Evolutionary conservation across 163 green algal genomes (phyloP).

Genomic region (Chloromonas sp.): DNA sequence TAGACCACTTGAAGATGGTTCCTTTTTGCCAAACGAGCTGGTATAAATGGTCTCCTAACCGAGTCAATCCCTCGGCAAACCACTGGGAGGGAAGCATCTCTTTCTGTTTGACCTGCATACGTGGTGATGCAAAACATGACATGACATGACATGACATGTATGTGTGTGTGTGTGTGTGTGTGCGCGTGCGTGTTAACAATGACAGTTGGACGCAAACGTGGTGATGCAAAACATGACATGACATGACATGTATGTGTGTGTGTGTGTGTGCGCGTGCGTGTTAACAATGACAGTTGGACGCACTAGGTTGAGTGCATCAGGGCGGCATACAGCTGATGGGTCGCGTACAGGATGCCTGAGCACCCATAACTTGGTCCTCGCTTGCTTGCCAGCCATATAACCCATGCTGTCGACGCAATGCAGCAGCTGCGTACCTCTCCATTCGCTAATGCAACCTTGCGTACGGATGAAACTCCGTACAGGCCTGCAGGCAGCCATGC

Average conservation of each 20-base stretch:
- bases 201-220: not conserved
- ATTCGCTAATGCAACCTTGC: not conserved
- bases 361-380: too few relatives aligned
- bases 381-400: too few relatives aligned
- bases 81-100: conserved; percentile 32
- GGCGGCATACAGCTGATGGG: too few relatives aligned
- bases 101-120: conserved; percentile 11
- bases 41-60: conserved; percentile 56
- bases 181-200: not conserved
- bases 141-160: not conserved
- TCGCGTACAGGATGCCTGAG: too few relatives aligned
- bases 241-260: not conserved
- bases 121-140: not conserved
- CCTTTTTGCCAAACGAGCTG: conserved; percentile 65
- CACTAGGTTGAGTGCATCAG: too few relatives aligned
- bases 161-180: not conserved
- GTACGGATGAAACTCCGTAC: not conserved
- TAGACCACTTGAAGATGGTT: conserved; percentile 51
- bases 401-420: too few relatives aligned
- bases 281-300: not conserved
- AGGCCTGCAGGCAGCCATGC: conserved; percentile 1
- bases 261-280: not conserved
- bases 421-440: not conserved
- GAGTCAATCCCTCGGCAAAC: conserved; percentile 75
- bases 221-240: not conserved